Evolutionary conservation across 106 monocot genomes (phyloP).

Genomic region (Cymbidium sinense): DNA sequence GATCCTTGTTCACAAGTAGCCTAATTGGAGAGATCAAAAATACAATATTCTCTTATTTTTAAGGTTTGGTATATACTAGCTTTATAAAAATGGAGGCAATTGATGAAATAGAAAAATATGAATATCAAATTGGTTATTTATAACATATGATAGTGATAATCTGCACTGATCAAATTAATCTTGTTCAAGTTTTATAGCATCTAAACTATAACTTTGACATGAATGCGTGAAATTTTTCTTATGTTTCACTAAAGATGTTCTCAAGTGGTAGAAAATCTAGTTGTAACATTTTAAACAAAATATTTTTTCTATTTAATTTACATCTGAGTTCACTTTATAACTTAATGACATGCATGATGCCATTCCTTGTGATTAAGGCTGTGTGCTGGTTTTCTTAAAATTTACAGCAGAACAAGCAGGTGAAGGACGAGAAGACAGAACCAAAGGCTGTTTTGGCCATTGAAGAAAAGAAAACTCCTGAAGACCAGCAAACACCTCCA

Average conservation of each 20-base stretch:
- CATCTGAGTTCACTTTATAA: not conserved
- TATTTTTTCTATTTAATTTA: not conserved
- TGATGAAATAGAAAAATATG: not conserved
- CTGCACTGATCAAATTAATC: not conserved
- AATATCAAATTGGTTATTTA: not conserved
- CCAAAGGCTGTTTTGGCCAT: too few relatives aligned
- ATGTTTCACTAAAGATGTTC: too few relatives aligned
- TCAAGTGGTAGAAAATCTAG: too few relatives aligned
- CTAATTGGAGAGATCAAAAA: too few relatives aligned
- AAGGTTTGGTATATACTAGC: too few relatives aligned
- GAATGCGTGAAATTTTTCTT: not conserved
- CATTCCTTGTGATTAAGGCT: too few relatives aligned
- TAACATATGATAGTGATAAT: not conserved
- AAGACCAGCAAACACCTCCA: not conserved
- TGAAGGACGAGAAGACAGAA: too few relatives aligned
- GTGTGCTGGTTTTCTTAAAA: too few relatives aligned
- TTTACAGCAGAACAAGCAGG: too few relatives aligned
- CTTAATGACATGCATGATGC: not conserved
- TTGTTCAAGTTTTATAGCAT: not conserved
- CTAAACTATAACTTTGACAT: not conserved
- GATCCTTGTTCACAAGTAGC: not conserved
- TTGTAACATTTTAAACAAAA: too few relatives aligned
- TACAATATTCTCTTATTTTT: too few relatives aligned
- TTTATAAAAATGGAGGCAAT: too few relatives aligned
- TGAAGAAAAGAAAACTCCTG: conserved; percentile 25